phyloP scores from a whole-genome alignment of 257 asterid species.

The Nicotiana benthamiana region DNA sequence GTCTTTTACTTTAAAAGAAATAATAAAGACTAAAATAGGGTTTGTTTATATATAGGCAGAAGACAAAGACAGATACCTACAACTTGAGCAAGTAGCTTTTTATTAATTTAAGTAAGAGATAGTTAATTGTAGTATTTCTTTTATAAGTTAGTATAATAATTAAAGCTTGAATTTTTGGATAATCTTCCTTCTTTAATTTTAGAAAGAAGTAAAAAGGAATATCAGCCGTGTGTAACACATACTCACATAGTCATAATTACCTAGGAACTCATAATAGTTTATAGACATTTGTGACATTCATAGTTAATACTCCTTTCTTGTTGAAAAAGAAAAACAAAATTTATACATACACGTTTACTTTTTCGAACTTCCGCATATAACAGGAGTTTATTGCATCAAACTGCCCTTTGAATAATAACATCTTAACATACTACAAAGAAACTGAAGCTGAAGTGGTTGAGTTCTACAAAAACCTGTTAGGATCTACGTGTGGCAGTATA shows the following conservation, averaged over 20 bases:
- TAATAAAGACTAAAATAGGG: neutral
- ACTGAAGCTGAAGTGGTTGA: too few relatives aligned
- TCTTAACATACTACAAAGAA: too few relatives aligned
- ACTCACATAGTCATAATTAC: neutral
- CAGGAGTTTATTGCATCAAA: too few relatives aligned
- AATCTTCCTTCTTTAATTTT: neutral
- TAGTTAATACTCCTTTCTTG: neutral
- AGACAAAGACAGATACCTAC: conserved; percentile 28
- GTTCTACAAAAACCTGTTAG: too few relatives aligned
- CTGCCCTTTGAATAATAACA: too few relatives aligned
- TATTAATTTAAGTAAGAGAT: neutral
- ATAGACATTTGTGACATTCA: neutral
- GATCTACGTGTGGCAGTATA: too few relatives aligned
- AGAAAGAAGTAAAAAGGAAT: neutral
- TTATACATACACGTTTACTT: too few relatives aligned
- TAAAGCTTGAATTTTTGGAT: neutral
- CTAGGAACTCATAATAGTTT: neutral
- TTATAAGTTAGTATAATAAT: neutral
- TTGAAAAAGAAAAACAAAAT: too few relatives aligned
- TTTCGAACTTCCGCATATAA: too few relatives aligned
- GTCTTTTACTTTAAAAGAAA: neutral
- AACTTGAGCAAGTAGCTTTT: neutral
- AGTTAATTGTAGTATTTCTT: neutral
- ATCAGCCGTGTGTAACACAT: neutral
- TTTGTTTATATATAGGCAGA: conserved; percentile 1